These are phyloP conservation scores for Pholiota microspora DNA, from an alignment of 768 basidiomycete genomes.

Conservation along the genomic window DNA sequence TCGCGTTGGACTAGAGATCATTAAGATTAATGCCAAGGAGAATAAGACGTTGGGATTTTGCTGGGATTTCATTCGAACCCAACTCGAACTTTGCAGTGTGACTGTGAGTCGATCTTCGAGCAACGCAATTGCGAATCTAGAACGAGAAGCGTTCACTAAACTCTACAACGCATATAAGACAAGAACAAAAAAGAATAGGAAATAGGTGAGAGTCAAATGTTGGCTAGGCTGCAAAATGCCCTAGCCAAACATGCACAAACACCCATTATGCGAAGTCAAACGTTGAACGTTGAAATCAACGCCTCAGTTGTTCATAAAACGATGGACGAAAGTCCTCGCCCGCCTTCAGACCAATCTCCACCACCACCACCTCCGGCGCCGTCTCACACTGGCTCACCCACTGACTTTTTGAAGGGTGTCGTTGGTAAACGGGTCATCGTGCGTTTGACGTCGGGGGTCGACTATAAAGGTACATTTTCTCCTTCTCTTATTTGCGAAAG, in stretches of 20 bases:
- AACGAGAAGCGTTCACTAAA: too few relatives aligned
- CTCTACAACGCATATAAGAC: too few relatives aligned
- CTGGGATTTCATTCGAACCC: too few relatives aligned
- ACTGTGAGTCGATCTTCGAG: too few relatives aligned
- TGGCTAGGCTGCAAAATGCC: background rate
- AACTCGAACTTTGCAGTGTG: too few relatives aligned
- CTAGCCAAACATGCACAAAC: background rate
- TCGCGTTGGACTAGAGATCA: too few relatives aligned
- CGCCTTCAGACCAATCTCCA: constrained; percentile 24
- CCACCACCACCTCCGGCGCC: constrained; percentile 32
- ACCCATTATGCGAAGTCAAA: background rate
- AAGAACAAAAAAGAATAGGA: too few relatives aligned
- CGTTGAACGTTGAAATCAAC: background rate
- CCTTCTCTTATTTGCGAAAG: background rate
- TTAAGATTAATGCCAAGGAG: too few relatives aligned
- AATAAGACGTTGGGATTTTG: too few relatives aligned
- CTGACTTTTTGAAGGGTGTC: constrained; percentile 91
- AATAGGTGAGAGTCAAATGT: too few relatives aligned
- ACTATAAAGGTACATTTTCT: constrained; percentile 74
- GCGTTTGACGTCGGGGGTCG: constrained; percentile 86
- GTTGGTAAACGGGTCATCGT: constrained; percentile 97
- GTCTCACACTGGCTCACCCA: constrained; percentile 72
- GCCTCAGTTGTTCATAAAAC: background rate
- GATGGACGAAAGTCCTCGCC: constrained; percentile 26
- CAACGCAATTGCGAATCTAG: too few relatives aligned